Conservation (phyloP, 2,329 filamentous ascomycete genomes). For the Talaromyces pinophilus region DNA sequence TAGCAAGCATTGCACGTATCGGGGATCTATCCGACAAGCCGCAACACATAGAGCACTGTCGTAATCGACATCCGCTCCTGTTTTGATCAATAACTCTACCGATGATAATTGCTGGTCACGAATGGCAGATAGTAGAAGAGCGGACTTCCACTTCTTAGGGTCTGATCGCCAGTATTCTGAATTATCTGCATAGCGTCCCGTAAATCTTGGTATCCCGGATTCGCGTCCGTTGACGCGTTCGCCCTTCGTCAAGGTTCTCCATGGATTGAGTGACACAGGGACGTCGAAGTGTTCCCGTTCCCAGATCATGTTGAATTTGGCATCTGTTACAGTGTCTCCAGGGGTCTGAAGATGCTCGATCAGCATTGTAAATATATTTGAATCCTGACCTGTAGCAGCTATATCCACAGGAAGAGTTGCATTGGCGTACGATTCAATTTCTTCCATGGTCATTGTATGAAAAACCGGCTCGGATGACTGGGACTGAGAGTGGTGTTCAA, state of each 20-base stretch:
- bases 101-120: background rate
- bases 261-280: background rate
- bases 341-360: constrained; percentile 2
- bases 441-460: constrained; percentile 15
- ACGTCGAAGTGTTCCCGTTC: background rate
- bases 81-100: background rate
- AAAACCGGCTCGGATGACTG: background rate
- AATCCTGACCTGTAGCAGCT: constrained; percentile 6
- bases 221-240: constrained; percentile 1
- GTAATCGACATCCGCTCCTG: constrained; percentile 1
- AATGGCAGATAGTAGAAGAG: background rate
- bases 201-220: background rate
- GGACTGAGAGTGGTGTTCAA: constrained; percentile 5
- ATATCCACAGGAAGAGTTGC: constrained; percentile 12
- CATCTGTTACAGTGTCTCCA: background rate
- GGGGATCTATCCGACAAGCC: background rate
- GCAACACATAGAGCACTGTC: background rate
- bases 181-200: background rate
- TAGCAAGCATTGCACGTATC: background rate
- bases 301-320: background rate
- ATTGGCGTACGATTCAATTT: constrained; percentile 12
- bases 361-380: background rate
- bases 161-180: background rate
- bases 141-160: background rate
- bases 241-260: background rate